Evolutionary conservation across 257 asterid genomes (phyloP), one percentile per base, ranked within the genome.

Genomic region (Cordia subcordata): DNA sequence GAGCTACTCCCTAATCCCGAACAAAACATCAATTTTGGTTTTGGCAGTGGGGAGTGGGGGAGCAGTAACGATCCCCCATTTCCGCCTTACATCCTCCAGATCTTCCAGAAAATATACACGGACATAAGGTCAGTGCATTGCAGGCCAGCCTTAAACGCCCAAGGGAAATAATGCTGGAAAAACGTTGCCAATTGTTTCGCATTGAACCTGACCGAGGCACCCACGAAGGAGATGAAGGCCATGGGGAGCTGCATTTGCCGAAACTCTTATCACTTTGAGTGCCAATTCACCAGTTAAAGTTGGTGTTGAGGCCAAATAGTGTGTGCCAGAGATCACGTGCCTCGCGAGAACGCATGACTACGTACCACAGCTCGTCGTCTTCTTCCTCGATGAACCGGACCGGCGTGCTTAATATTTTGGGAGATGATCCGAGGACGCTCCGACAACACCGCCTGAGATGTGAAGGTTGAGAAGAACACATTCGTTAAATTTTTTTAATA

Each of bases 271-370:
- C 44, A 93, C 97, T 65, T 93, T 93, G 11, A 93, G 56, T 6
- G 95, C 83, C 32, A 94, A 84, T 77, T 93, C 99, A 46, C 99
- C 97, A 0, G 90, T 86, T 79, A 89, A n/a, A 71, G 70, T 93
- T 93, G 42, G 96, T 89, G 13, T 95, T 96, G 22, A 93, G 86
- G 32, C 64, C 99, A 59, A 93, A 93, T 27, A 86, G 80, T 54
- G 97, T 89, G 77, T 85, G 99, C 99, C 99, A 86, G 40, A 93
- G 79, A 71, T 89, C 99, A 37, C 85, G 97, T 62, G 90, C 95
- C 75, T 93, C 97, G 5, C 99, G 96, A 16, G 97, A 96, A 27
- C 99, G 96, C 60, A 88, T 89, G 6, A 95, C 91, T 56, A 93
- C 95, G 21, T 84, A 93, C 22, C 96, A 91, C 60, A 85, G 63